Base-by-base conservation (phyloP, 306 rosid genomes). In the Alnus glutinosa region DNA sequence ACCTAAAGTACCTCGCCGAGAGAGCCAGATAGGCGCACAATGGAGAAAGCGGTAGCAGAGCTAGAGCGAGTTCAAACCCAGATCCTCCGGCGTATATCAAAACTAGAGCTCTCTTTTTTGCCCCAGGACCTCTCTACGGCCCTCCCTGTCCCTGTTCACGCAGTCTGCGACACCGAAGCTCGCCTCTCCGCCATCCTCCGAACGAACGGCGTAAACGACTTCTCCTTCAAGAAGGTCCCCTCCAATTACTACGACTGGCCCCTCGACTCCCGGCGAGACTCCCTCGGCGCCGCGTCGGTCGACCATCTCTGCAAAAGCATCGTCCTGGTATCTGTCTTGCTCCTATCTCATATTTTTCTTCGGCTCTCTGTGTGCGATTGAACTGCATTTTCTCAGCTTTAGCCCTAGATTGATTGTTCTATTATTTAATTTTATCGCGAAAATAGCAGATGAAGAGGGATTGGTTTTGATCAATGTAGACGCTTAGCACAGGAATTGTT, bases 251-350 rank as follows among this genome's bases (percentile, higher is more conserved):
- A 94, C 88, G 90, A 89, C 9, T 94, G 90, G 93, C 74, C 97
- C n/a, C 89, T 92, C 57, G 97, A 94, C 77, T 77, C 85, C 36
- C 91, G 97, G 7, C 90, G 97, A 3, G 90, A 88, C 37, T 85
- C 85, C 51, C 92, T 94, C 69, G 73, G 70, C 48, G 97, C 98
- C 28, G 85, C 92, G 14, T 92, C 97, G 5, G 44, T 89, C 67
- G 49, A 92, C 19, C 97, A 94, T 82, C 98, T 94, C 76, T 94
- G 98, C 90, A 94, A 94, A 89, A 94, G 94, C 91, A 92, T 94
- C 14, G 98, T 94, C 75, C 76, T 94, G 85, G 97, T 89, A 82
- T 18, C 7, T 12, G 47, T 3, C 69, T 42, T 2, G 2, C 32
- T 34, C 55, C 7, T 70, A 4, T 5, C 55, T 59, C 55, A 4